Base-by-base conservation (phyloP, 225 moss, liverwort and hornwort species). In the Polytrichum commune region DNA sequence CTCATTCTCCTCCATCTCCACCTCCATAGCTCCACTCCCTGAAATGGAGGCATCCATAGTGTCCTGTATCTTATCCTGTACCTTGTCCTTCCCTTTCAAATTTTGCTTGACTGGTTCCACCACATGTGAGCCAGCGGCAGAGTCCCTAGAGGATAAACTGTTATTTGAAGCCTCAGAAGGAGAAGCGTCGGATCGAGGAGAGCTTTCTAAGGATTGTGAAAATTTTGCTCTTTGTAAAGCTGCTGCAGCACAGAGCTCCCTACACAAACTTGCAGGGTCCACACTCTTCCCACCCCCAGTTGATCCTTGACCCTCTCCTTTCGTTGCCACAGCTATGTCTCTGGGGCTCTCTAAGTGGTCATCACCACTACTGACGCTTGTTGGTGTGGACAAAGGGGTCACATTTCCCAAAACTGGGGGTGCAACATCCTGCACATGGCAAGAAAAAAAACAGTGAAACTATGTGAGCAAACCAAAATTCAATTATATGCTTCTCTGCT, bases 201-300 rank as follows among this genome's bases (percentile, higher is more conserved):
- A 66, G 8, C 55, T 66, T 35, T 63, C 66, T 72, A 73, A 69
- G 55, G 71, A 18, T 7, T 65, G 81, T 16, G 79, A 75, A 24
- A 82, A 63, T 19, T 76, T 72, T 27, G 88, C 85, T 69, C 93
- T 74, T 67, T 91, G 81, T 46, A 84, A 71, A 26, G 95, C 93
- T 38, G 93, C 93, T 54, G 93, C 88, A 2, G 93, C 93, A 72
- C 91, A 95, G 18, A 95, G 82, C 74, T 93, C 88, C 76, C 90
- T 83, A 25, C 86, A 81, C 69, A 80, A 76, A 63, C 73, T 83
- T 1, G 69, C 72, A 46, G 85, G 73, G 63, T 88, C 82, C 68
- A 80, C 71, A 71, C 73, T 82, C 73, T 27, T 72, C 27, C 54
- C 76, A 65, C 56, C 63, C 60, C 29, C 64, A 29, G 32, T 6